Evolutionary conservation across 2,329 filamentous ascomycete species (phyloP), one percentile per base, ranked within the genome.

Genomic region (Diplodia sapinea): DNA sequence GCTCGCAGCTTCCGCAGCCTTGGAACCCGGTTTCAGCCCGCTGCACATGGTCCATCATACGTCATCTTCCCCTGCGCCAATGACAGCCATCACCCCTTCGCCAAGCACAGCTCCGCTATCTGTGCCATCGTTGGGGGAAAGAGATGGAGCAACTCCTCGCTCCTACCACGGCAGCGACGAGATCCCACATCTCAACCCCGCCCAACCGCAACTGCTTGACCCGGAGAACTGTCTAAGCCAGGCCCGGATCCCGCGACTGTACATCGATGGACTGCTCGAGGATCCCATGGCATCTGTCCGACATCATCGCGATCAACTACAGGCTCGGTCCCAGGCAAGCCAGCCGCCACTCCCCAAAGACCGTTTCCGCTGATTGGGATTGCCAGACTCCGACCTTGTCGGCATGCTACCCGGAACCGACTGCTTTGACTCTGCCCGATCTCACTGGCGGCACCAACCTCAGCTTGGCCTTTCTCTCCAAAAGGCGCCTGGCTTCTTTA

Each of bases 391-490:
- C 1, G 55, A 40, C 55, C 36, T 29, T 17, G 17, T 26, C 55
- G 20, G 55, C 36, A 26, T 57, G 55, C 26, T 26, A 57, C 43
- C 11, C 43, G 43, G 43, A 47, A 20, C 17, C 23, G 23, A 23
- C 55, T 20, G 33, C 33, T 12, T 26, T 40, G 5, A 43, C n/a
- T 13, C 20, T 57, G 20, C 36, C 11, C 38, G 55, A 57, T 12
- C 20, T 57, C n/a, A 8, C 11, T 36, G 17, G n/a, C 80, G 73
- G 66, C 69, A 72, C 68, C 70, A 80, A 66, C 67, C 79, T 75
- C 8, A 74, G 73, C 43, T 65, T 79, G 12, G 73, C 76, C 13
- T 79, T 79, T 67, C 79, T 79, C 57, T 79, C 78, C 1, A 74
- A 79, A 26, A 72, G 72, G 20, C 73, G 74, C 52, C 73, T 79